Evolutionary conservation across 2,329 filamentous ascomycete species (phyloP), one percentile per base, ranked within the genome.

Genomic region (Dactylella cylindrospora): DNA sequence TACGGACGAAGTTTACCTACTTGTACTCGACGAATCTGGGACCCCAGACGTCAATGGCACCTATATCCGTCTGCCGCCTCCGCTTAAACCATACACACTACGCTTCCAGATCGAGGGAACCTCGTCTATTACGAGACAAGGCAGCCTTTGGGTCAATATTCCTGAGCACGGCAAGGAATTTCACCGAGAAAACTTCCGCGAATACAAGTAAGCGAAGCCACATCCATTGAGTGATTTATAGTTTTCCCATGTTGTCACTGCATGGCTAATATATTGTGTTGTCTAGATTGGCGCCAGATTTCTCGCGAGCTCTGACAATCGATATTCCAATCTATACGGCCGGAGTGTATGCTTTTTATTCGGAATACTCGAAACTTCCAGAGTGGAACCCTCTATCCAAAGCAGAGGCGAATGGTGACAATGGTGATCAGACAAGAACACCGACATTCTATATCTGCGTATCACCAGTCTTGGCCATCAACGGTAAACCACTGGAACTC

Each of bases 141-240:
- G 94, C 60, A 96, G 88, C 71, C 79, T 98, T 65, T 98, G 93
- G 91, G 86, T 95, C 70, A 98, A 98, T 73, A 87, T 97, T 62
- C 93, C 93, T 5, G 81, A 85, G 64, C 78, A 84, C 69, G 90
- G 85, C 59, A 76, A 82, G 43, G 76, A 83, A 35, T 98, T 97
- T 71, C 80, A 83, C 66, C 84, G 93, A 68, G 79, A 86, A 70
- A 79, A 80, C 26, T 98, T 95, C 73, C 83, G 84, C 69, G 86
- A 95, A 75, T 94, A 86, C 80, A 91, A 88, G 91, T 96, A 79
- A 39, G 55, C 39, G 4, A 45, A 35, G 15, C 26, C 23, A 53
- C 45, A 10, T 43, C 38, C 13, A 31, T 44, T 20, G 51, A 50
- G 29, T 49, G 31, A 49, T 53, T 61, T 53, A 45, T 41, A 26